A percentile compares a stretch with the other conserved stretches of the same genome.
These are phyloP conservation scores for Alternaria solani DNA, from an alignment of 2,329 filamentous ascomycete species.

Conservation along the genomic window DNA sequence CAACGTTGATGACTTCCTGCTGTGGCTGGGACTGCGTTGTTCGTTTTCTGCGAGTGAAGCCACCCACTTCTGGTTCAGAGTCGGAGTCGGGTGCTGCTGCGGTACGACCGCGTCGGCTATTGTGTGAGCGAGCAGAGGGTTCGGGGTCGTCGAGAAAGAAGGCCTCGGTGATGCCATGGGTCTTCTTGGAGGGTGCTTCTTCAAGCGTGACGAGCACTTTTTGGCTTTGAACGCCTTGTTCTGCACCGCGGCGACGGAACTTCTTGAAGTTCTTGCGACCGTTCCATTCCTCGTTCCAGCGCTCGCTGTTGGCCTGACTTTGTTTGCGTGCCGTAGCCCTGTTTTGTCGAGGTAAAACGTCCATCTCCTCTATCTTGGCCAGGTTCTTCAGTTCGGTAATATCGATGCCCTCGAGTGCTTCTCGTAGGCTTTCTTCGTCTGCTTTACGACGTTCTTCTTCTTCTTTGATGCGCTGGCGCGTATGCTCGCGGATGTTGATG, in stretches of 20 bases:
- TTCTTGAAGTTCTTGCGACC: slow-evolving; percentile 96
- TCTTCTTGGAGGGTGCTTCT: slow-evolving; percentile 71
- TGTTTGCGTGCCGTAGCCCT: slow-evolving; percentile 27
- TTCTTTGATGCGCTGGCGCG: slow-evolving; percentile 59
- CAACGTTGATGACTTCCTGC: slow-evolving; percentile 37
- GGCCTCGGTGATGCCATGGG: slow-evolving; percentile 76
- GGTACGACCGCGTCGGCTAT: slow-evolving; percentile 13
- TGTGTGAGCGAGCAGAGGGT: slow-evolving; percentile 27
- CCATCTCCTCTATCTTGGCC: slow-evolving; percentile 79
- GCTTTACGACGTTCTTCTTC: slow-evolving; percentile 62
- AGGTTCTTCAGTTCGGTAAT: slow-evolving; percentile 76
- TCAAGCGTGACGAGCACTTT: slow-evolving; percentile 74
- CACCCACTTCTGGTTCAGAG: slow-evolving; percentile 40
- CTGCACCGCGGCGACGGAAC: slow-evolving; percentile 66
- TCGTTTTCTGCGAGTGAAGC: slow-evolving; percentile 37
- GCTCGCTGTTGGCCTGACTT: slow-evolving; percentile 57
- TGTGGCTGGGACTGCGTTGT: slow-evolving; percentile 11
- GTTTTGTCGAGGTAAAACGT: slow-evolving; percentile 60
- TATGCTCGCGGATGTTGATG: slow-evolving; percentile 65
- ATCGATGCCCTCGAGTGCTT: slow-evolving; percentile 69
- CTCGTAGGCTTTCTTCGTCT: slow-evolving; percentile 70
- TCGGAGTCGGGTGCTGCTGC: slow-evolving; percentile 18
- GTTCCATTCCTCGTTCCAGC: slow-evolving; percentile 92
- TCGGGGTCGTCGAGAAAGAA: slow-evolving; percentile 70
- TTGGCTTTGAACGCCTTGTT: slow-evolving; percentile 54